These are phyloP conservation scores for Blastobotrys malaysiensis DNA, from an alignment of 1,139 yeast species.

Conservation along the genomic window DNA sequence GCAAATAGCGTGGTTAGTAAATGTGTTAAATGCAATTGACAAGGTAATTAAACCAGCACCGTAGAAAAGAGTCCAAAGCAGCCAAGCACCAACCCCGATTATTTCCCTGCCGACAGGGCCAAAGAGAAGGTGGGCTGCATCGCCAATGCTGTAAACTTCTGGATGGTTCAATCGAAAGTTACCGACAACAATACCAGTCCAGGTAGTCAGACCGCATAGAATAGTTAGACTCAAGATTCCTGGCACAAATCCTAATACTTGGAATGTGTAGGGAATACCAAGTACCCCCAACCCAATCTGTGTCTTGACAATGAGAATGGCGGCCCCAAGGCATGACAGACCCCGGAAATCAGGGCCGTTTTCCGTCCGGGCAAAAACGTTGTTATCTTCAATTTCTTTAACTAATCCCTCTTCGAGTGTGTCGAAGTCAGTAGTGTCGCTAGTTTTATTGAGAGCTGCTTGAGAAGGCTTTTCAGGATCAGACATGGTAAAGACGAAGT, in stretches of 20 bases:
- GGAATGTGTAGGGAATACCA: constrained; percentile 11
- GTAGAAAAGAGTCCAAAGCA: constrained; percentile 7
- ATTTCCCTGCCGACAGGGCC: constrained; percentile 8
- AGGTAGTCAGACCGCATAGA: constrained; percentile 7
- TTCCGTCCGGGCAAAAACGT: constrained; percentile 8
- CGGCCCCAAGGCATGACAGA: constrained; percentile 11
- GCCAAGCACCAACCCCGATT: constrained; percentile 10
- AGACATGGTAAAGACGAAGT: too few relatives aligned
- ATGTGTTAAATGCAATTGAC: constrained; percentile 7
- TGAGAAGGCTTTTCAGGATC: neutral
- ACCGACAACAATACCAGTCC: constrained; percentile 11
- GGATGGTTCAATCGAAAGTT: constrained; percentile 11
- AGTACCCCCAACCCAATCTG: constrained; percentile 13
- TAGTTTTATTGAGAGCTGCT: neutral
- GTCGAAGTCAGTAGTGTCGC: neutral
- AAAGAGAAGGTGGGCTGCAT: constrained; percentile 8
- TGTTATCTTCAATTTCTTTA: neutral
- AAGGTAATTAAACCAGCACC: constrained; percentile 9
- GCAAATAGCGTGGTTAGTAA: constrained; percentile 8
- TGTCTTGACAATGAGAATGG: constrained; percentile 11
- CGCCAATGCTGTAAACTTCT: constrained; percentile 9
- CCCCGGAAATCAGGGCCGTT: constrained; percentile 14
- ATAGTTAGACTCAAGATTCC: constrained; percentile 7
- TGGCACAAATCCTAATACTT: constrained; percentile 12
- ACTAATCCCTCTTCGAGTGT: neutral